Conservation (phyloP, 352 stramenopile species). For the Phytophthora hybrid region DNA sequence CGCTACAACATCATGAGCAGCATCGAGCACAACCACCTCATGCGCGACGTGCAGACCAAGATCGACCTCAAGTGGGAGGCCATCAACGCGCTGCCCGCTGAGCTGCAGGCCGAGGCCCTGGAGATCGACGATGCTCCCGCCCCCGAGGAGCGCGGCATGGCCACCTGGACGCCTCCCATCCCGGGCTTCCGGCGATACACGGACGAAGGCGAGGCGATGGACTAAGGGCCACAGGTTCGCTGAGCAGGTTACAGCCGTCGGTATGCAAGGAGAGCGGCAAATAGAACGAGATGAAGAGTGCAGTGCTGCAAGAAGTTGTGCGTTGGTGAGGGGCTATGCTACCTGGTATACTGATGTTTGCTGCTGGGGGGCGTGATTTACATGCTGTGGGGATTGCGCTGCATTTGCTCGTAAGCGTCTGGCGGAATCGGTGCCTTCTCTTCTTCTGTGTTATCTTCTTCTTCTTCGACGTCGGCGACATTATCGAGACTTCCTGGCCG, state of each 20-base stretch:
- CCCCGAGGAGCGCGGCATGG: conserved; percentile 75
- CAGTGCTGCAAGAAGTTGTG: conserved; percentile 22
- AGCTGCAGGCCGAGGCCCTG: conserved; percentile 84
- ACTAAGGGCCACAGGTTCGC: conserved; percentile 28
- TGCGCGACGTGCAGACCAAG: conserved; percentile 92
- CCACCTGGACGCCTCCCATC: conserved; percentile 90
- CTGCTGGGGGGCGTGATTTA: conserved; percentile 13
- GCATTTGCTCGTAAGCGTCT: conserved; percentile 17
- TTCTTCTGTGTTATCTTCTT: conserved; percentile 18
- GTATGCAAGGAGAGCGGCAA: conserved; percentile 27
- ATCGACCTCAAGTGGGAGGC: conserved; percentile 93
- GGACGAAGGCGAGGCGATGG: conserved; percentile 54
- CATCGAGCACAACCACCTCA: conserved; percentile 89
- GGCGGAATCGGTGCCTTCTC: conserved; percentile 7
- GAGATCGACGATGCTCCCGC: conserved; percentile 70
- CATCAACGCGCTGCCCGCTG: conserved; percentile 85
- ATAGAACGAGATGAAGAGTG: conserved; percentile 35
- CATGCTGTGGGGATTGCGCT: conserved; percentile 22
- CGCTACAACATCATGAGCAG: conserved; percentile 84
- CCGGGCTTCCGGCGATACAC: conserved; percentile 87
- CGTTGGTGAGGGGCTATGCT: conserved; percentile 26
- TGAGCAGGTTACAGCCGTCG: conserved; percentile 25
- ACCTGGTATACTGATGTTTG: conserved; percentile 12
- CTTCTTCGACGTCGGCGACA: conserved; percentile 7
- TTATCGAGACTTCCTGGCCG: conserved; percentile 28